Evolutionary conservation across 352 stramenopile species (phyloP), one percentile per base, ranked within the genome.

Genomic region (Globisporangium cylindrosporum): DNA sequence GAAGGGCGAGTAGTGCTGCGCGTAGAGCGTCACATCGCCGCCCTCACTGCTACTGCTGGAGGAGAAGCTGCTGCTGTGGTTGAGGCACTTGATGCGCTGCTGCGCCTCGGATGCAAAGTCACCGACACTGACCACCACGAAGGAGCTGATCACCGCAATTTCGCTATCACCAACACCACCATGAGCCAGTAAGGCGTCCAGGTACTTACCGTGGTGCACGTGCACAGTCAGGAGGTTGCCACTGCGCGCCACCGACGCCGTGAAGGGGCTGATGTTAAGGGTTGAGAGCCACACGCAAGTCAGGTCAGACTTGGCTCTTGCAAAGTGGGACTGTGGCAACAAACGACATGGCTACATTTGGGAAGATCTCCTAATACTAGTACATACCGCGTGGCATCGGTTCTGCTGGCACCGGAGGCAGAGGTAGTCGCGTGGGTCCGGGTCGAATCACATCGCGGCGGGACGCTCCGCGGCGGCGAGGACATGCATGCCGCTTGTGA

Each of bases 1-100:
- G 60, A 92, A 94, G 27, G 84, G 80, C n/a, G 80, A 88, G 66
- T 75, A 87, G 15, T 51, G 68, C 46, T 78, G 72, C 6, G 80
- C 72, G 69, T 91, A 93, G 24, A 79, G 67, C 3, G 67, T 48
- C 22, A 22, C 20, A 27, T 70, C 65, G 24, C 59, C 20, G 3
- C 67, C 62, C 38, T 76, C 66, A 53, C 27, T 24, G n/a, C 14
- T 59, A 69, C 55, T 63, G 1, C 38, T 46, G 12, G 38, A 46
- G 59, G 12, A 64, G 36, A 38, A 64, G n/a, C 34, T 41, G 24
- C n/a, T 66, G 48, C 22, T 29, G 60, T 36, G 46, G 55, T 10
- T 64, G 32, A 14, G 14, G 7, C 69, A 75, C 48, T 63, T 56
- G n/a, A 71, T 18, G 27, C 27, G 27, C 12, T 25, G n/a, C 8